Evolutionary conservation across 1,139 yeast genomes (phyloP), one percentile per base, ranked within the genome.

Genomic region (Pichia sp.): DNA sequence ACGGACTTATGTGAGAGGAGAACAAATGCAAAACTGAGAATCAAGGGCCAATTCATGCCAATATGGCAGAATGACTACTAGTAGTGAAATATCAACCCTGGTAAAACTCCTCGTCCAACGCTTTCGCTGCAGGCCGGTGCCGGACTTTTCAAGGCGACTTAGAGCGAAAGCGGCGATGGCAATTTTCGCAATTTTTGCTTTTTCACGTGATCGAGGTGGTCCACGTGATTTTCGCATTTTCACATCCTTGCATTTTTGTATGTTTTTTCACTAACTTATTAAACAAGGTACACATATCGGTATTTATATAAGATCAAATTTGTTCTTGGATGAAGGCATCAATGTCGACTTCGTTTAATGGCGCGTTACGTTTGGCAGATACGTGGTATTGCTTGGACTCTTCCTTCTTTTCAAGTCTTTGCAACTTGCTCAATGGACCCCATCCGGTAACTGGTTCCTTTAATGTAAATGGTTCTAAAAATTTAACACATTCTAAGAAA

Each of bases 381-480:
- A 74, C 65, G 46, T 69, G 66, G 48, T 46, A 45, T 18, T 63
- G 65, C 53, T 70, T 68, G 43, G 67, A 51, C 43, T 59, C 70
- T 46, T 64, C 66, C 42, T 65, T 65, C 49, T 69, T 60, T 45
- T 70, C 68, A 47, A 74, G 54, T 54, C 72, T 70, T 48, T 74
- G 73, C 55, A 76, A 67, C 57, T 74, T 75, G 42, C 74, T 71
- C 52, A 71, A 70, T 11, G 80, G 76, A 37, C 82, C 80, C 76
- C 82, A 81, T 21, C 93, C 93, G 45, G 74, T 70, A 36, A 80
- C 77, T 32, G 87, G 91, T 36, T 80, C 72, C 50, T 73, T 79
- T 55, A 83, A 69, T 55, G 71, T 67, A 65, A 83, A 82, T 33
- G 94, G 93, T 48, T 72, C 69, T 53, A 83, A 62, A 73, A 87